Evolutionary conservation across 345 rosid genomes (phyloP), one percentile per base, ranked within the genome.

Genomic region (Acer negundo): DNA sequence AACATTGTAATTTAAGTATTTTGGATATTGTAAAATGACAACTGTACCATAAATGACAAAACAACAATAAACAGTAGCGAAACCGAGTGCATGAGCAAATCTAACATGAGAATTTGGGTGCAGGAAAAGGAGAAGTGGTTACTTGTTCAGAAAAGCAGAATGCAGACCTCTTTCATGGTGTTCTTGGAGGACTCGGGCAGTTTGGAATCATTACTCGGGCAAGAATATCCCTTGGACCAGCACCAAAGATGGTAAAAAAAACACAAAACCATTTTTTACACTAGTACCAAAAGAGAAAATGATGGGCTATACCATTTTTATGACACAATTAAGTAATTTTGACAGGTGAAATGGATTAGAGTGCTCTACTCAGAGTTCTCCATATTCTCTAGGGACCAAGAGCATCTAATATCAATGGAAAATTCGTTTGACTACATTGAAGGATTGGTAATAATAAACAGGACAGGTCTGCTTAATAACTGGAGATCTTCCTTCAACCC

Each of bases 161-260:
- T 69, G 78, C 91, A 58, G 97, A 94, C 72, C 97, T 97, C 68
- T 97, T 94, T 76, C 79, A 92, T 77, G 87, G 93, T 75, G 93
- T 88, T 72, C 93, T 97, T 82, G 98, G 99, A 8, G 99, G 98
- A 75, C 95, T 97, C 62, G 99, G 99, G 69, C 99, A 97, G 84
- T 94, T 92, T 73, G 99, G 99, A 47, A 83, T 97, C 81, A 92
- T 97, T 81, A 94, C 98, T 26, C 84, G 91, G 63, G 98, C 99
- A 10, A 76, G 87, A 74, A 92, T 96, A 20, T 79, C 93, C 64
- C 95, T 96, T 46, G 91, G 83, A 84, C 90, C 87, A 53, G 95
- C 97, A 22, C 83, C 86, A 19, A 77, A 78, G 69, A 92, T 79
- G 97, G 99, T 96, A 89, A 78, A 31, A 31, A 31, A 55, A 10